phyloP scores from a whole-genome alignment of 768 basidiomycete species.

The Tricholoma bakamatsutake region DNA sequence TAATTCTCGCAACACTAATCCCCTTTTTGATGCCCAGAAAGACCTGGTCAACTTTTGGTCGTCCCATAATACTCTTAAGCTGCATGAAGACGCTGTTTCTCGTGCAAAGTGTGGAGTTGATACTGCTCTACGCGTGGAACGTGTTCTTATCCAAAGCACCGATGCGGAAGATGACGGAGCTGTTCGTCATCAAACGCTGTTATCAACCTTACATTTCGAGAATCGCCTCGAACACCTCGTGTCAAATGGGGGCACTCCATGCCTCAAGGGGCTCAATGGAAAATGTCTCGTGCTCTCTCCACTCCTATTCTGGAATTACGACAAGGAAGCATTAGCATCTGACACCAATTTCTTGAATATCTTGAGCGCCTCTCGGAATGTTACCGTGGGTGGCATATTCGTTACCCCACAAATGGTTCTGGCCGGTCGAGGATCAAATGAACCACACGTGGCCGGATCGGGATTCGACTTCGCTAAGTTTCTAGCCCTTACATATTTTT shows the following conservation, averaged over 20 bases:
- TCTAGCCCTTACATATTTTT: constrained; percentile 79
- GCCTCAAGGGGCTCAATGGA: constrained; percentile 46
- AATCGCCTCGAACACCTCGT: constrained; percentile 41
- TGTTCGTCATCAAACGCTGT: constrained; percentile 55
- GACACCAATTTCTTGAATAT: constrained; percentile 57
- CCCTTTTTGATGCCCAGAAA: constrained; percentile 47
- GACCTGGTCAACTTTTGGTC: constrained; percentile 74
- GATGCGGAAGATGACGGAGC: constrained; percentile 43
- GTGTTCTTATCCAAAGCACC: constrained; percentile 62
- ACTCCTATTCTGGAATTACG: constrained; percentile 67
- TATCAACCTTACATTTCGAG: constrained; percentile 63
- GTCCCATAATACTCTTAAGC: constrained; percentile 53
- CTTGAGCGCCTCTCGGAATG: constrained; percentile 45
- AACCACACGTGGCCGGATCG: constrained; percentile 40
- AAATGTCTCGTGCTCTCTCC: constrained; percentile 72
- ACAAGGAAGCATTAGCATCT: constrained; percentile 43
- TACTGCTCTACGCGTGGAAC: constrained; percentile 70
- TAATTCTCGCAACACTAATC: constrained; percentile 44
- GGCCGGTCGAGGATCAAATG: constrained; percentile 56
- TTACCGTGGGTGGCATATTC: constrained; percentile 56
- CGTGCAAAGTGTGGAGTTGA: constrained; percentile 67
- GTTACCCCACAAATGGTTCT: constrained; percentile 73
- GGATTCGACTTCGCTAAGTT: constrained; percentile 61
- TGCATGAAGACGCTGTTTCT: constrained; percentile 64
- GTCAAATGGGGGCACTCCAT: constrained; percentile 36